Base-by-base conservation (phyloP, 129 eudicot species). In the Saposhnikovia divaricata region DNA sequence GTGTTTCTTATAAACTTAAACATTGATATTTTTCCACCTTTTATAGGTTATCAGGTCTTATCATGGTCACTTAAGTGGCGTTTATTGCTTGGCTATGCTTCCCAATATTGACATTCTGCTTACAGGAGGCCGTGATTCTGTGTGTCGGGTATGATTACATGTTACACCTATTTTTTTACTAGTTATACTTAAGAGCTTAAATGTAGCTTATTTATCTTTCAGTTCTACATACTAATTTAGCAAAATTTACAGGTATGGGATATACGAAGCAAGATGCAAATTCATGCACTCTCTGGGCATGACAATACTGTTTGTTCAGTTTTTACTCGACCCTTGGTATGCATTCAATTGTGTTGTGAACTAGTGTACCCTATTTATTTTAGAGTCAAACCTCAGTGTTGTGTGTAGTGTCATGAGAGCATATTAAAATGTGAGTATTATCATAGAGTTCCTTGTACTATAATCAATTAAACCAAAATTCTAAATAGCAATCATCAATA, bases 51-150 rank as follows among this genome's bases (percentile, higher is more conserved):
- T 96, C 43, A 96, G 99, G 72, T 89, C 96, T 69, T 96, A 96
- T 86, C 99, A 96, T 85, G 99, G 99, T 43, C 99, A 96, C 80
- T 86, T 96, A 5, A 96, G 99, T 82, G 99, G 99, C 66, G 99
- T 96, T 65, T 96, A 96, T 76, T 92, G 98, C 80, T 81, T 96
- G 82, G 97, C 97, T 19, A 85, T 92, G 78, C 99, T 92, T 90
- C 99, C 99, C 44, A 92, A 96, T 45, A 88, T 96, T 69, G 98
- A 96, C 84, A 81, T 96, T 87, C 80, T 96, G 82, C 91, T 96
- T 50, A 96, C 99, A 0, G 99, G 99, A 53, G 99, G 99, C 13
- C 98, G 99, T 83, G 99, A 96, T 89, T 96, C 99, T 65, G 99
- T 96, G 55, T 96, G 99, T 81, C 93, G 99, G 93, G 99, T 96